These are phyloP conservation scores for Thinopyrum elongatum DNA, from an alignment of 176 grass and related monocot species.

Conservation along the genomic window DNA sequence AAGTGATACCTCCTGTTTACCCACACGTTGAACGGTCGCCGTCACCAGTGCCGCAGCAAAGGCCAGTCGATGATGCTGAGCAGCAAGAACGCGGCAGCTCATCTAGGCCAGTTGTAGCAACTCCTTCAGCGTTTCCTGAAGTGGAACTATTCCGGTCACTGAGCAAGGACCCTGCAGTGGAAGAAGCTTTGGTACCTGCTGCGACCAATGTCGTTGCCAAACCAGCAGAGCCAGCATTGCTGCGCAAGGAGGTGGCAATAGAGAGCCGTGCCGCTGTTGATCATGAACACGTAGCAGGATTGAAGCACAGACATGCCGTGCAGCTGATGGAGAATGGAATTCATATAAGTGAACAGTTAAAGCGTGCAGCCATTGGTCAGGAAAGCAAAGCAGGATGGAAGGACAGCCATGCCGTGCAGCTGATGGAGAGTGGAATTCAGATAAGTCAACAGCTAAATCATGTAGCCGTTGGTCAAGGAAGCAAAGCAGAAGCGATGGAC, in stretches of 20 bases:
- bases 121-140: not conserved
- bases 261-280: not conserved
- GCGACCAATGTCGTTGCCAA: not conserved
- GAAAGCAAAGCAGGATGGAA: not conserved
- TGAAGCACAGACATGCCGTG: not conserved
- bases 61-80: not conserved
- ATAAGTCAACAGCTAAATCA: not conserved
- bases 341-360: not conserved
- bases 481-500: not conserved
- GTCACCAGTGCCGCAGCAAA: not conserved
- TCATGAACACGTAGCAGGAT: not conserved
- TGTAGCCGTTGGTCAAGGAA: not conserved
- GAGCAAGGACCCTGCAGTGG: not conserved
- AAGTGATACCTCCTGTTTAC: constrained; percentile 3
- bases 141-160: not conserved
- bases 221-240: not conserved
- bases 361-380: not conserved
- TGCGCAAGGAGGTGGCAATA: not conserved
- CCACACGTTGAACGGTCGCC: constrained; percentile 25
- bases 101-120: not conserved
- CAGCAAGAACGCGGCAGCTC: not conserved
- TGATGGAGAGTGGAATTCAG: not conserved
- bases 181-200: not conserved
- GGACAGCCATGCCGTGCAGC: not conserved
- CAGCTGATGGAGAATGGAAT: not conserved